These are phyloP conservation scores for Marasmius oreades DNA, from an alignment of 1,284 basidiomycete genomes.

Conservation along the genomic window DNA sequence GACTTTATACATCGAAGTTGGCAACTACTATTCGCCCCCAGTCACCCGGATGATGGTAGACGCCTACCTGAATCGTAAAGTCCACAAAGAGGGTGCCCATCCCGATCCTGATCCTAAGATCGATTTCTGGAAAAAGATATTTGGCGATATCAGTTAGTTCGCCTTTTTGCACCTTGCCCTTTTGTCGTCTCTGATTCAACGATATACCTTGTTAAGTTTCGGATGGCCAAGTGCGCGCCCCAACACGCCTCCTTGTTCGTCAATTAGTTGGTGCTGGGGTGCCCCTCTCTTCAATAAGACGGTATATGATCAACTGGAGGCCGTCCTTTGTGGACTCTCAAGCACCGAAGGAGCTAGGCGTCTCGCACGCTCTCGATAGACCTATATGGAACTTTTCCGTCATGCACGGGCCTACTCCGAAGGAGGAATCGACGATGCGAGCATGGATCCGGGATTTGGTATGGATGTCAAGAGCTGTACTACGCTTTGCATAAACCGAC, in stretches of 20 bases:
- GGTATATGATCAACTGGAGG: slow-evolving; percentile 15
- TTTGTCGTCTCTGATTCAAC: neutral
- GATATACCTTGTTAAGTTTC: slow-evolving; percentile 6
- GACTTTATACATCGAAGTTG: slow-evolving; percentile 13
- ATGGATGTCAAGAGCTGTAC: neutral
- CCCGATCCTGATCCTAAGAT: slow-evolving; percentile 14
- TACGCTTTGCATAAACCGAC: neutral
- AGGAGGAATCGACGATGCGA: slow-evolving; percentile 14
- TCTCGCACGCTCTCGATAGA: slow-evolving; percentile 14
- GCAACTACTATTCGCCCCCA: slow-evolving; percentile 15
- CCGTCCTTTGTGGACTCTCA: slow-evolving; percentile 9
- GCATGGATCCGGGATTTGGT: slow-evolving; percentile 14
- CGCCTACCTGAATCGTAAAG: slow-evolving; percentile 11
- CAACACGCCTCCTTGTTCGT: slow-evolving; percentile 11
- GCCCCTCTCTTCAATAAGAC: slow-evolving; percentile 10
- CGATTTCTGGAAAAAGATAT: slow-evolving; percentile 15
- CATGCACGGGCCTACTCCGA: slow-evolving; percentile 14
- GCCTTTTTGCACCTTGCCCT: neutral
- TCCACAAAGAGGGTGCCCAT: slow-evolving; percentile 10
- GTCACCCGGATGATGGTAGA: slow-evolving; percentile 12
- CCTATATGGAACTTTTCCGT: slow-evolving; percentile 16
- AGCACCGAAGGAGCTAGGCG: slow-evolving; percentile 12
- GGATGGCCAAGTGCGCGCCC: slow-evolving; percentile 16
- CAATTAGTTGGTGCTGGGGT: slow-evolving; percentile 13
- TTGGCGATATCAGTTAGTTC: slow-evolving; percentile 14